Evolutionary conservation across 1,284 basidiomycete species (phyloP), one percentile per base, ranked within the genome.

Genomic region (Fomitopsis pinicola): DNA sequence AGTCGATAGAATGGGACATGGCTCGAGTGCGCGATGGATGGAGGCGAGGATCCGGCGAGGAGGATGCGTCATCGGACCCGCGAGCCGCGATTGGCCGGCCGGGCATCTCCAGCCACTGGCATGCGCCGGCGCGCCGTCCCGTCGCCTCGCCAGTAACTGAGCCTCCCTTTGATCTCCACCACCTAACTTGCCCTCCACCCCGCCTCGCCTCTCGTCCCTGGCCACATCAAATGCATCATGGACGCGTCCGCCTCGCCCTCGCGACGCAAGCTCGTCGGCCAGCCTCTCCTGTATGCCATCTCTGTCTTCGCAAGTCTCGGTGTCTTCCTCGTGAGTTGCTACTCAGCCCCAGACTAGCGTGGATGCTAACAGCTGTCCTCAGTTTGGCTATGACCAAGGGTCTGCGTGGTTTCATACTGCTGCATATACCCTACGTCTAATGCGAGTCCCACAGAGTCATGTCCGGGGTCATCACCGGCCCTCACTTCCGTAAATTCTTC

Each of bases 381-480:
- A 87, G 92, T 95, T 95, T 75, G 94, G 94, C 64, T 95, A 94
- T 83, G 93, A 95, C 75, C 94, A 96, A 82, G 94, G 94, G 93
- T 94, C 72, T 65, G 78, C 40, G 45, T 42, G 5, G 57, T 52
- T 14, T 26, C 33, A 55, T 46, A 17, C 30, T 8, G 42, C 59
- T 54, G 46, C 54, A 15, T 53, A 69, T 60, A 42, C 69, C 70
- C 55, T 76, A 77, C 1, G 12, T 14, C 42, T 56, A 28, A 56
- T 38, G 17, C n/a, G 10, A 15, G 26, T 22, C 52, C n/a, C 28
- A 12, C 68, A 89, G 91, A 62, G 90, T 93, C 71, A 93, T 93
- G 89, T 92, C 88, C 66, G 94, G 94, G 36, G 89, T 97, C 69
- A 97, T 98, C 74, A 98, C 96, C 22, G 93, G 94, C 0, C 94